phyloP scores from a whole-genome alignment of 2,329 filamentous ascomycete species.

The Emergomyces pasteurianus region DNA sequence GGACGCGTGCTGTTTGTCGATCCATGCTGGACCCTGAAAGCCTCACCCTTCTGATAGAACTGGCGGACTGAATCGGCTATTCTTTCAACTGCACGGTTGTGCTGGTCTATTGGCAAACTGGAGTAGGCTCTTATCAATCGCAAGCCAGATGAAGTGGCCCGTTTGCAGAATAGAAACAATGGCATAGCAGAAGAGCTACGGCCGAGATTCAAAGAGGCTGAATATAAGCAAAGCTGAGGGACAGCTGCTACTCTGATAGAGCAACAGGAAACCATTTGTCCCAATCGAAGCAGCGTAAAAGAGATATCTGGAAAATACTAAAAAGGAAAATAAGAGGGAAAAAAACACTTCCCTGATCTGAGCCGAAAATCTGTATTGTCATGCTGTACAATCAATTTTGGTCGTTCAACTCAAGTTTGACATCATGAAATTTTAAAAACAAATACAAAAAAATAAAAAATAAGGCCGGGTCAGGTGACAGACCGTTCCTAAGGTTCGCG shows the following conservation, averaged over 20 bases:
- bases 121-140: not conserved
- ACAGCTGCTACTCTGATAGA: not conserved
- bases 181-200: not conserved
- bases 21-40: conserved; percentile 67
- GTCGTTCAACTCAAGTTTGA: too few relatives aligned
- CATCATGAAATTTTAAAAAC: too few relatives aligned
- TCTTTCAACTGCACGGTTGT: conserved; percentile 32
- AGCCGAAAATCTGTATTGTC: not conserved
- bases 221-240: not conserved
- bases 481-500: too few relatives aligned
- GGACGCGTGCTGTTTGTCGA: conserved; percentile 64
- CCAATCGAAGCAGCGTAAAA: not conserved
- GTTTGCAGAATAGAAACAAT: not conserved
- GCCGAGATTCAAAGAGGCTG: not conserved
- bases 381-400: not conserved
- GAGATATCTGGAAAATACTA: not conserved
- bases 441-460: not conserved
- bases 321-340: not conserved
- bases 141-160: not conserved
- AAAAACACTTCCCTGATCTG: not conserved
- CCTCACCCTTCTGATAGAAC: conserved; percentile 40
- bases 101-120: conserved; percentile 22
- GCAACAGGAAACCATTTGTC: not conserved
- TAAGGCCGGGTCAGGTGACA: too few relatives aligned
- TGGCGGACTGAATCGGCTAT: conserved; percentile 35